Conservation (phyloP, 208 protist genomes). For the Wallacemonas sp. region DNA sequence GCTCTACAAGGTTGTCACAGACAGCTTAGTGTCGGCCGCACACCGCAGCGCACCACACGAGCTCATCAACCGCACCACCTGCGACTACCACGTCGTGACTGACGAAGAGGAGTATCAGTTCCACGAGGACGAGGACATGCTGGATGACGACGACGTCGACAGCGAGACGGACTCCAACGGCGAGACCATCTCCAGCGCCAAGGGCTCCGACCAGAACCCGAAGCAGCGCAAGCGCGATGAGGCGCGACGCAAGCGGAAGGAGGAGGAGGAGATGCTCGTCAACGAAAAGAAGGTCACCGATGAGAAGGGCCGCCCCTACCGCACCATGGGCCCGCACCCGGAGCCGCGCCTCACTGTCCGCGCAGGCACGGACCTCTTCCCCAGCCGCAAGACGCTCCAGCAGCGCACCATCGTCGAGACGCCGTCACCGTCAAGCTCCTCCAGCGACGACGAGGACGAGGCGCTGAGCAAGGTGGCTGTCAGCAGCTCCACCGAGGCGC, state of each 20-base stretch:
- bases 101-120: constrained; percentile 88
- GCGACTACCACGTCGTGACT: constrained; percentile 69
- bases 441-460: constrained; percentile 57
- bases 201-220: constrained; percentile 45
- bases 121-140: constrained; percentile 64
- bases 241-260: constrained; percentile 61
- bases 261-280: constrained; percentile 90
- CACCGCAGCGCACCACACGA: constrained; percentile 81
- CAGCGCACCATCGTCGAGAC: constrained; percentile 72
- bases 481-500: constrained; percentile 48
- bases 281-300: constrained; percentile 83
- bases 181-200: constrained; percentile 30
- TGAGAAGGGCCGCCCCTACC: constrained; percentile 76
- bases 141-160: constrained; percentile 78
- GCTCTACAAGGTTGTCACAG: constrained; percentile 84
- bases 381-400: constrained; percentile 82
- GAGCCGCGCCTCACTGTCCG: constrained; percentile 78
- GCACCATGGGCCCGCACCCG: constrained; percentile 76
- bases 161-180: constrained; percentile 32
- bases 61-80: constrained; percentile 73
- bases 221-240: constrained; percentile 79
- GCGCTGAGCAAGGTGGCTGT: constrained; percentile 29
- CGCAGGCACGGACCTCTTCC: constrained; percentile 64
- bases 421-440: constrained; percentile 56
- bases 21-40: constrained; percentile 77